Evolutionary conservation across 2,329 filamentous ascomycete species (phyloP), one percentile per base, ranked within the genome.

Genomic region (Zalaria obscura): DNA sequence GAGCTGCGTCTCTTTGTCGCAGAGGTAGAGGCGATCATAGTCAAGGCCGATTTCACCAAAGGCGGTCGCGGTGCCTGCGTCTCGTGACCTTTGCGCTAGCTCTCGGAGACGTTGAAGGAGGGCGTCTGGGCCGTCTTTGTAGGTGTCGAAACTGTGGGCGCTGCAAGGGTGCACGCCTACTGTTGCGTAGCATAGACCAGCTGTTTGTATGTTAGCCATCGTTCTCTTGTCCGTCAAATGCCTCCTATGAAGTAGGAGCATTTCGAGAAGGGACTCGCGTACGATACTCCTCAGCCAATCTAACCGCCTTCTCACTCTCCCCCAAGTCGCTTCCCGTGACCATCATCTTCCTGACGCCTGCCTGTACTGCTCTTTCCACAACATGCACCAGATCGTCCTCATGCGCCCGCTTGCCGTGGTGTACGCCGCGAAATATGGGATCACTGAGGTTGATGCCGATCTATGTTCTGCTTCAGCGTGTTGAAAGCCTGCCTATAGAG

Each of bases 381-480:
- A 98, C 83, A 48, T 78, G 80, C 27, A 70, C 60, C 10, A 89
- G 73, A 56, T 93, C 85, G 52, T 83, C 71, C 7, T 78, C 74
- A 52, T 93, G 86, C 26, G 68, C 68, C 55, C 83, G 72, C 47
- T 79, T 87, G 54, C 84, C 85, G 56, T 93, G 80, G 57, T 96
- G 93, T 35, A 75, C 64, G 39, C 91, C 91, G 37, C 76, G 75
- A 61, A 89, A 98, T 45, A 95, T 85, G 40, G 84, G 83, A 56
- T 98, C 91, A 40, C 88, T 83, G 42, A 98, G 74, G 61, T 98
- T 98, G 69, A 98, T 95, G 44, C 89, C 91, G 55, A 98, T 75
- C 75, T 81, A 51, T 8, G 27, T 48, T 10, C 8, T 44, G 33
- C 31, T 34, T 41, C 39, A 50, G 46, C 32, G 18, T 29, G 26